Percentiles rank a stretch among this genome's conserved stretches.
These are phyloP conservation scores for Globisporangium spiculum DNA, from an alignment of 352 stramenopile species.

Conservation along the genomic window DNA sequence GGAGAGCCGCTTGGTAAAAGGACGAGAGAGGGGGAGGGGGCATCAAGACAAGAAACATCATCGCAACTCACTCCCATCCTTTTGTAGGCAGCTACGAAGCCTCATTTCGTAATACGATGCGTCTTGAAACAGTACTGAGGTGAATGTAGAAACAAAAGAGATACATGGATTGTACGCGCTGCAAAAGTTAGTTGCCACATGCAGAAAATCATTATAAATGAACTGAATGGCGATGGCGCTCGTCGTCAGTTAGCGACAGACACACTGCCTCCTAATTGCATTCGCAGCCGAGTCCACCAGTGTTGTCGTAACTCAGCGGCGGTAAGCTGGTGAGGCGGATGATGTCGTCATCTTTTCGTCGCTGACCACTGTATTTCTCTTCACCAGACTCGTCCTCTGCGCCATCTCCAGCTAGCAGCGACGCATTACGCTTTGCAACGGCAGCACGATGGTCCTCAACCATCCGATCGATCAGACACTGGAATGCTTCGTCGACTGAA, in stretches of 20 bases:
- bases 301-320: constrained; percentile 17
- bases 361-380: background rate
- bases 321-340: constrained; percentile 42
- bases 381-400: background rate
- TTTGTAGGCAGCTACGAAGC: background rate
- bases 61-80: background rate
- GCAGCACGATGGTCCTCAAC: constrained; percentile 38
- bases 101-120: background rate
- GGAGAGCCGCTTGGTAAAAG: background rate
- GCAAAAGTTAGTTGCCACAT: constrained; percentile 3
- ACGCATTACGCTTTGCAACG: constrained; percentile 17
- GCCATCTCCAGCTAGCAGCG: background rate
- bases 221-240: background rate
- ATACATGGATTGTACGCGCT: background rate
- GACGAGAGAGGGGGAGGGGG: background rate
- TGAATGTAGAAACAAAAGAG: background rate
- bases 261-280: constrained; percentile 27
- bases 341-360: constrained; percentile 24
- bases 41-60: background rate
- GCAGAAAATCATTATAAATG: background rate
- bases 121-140: background rate
- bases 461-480: constrained; percentile 61
- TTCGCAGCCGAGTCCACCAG: constrained; percentile 35
- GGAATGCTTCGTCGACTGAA: constrained; percentile 54
- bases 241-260: background rate